Evolutionary conservation across 169 alveolate genomes (phyloP), one percentile per base, ranked within the genome.

Genomic region (Plasmodium sp.): DNA sequence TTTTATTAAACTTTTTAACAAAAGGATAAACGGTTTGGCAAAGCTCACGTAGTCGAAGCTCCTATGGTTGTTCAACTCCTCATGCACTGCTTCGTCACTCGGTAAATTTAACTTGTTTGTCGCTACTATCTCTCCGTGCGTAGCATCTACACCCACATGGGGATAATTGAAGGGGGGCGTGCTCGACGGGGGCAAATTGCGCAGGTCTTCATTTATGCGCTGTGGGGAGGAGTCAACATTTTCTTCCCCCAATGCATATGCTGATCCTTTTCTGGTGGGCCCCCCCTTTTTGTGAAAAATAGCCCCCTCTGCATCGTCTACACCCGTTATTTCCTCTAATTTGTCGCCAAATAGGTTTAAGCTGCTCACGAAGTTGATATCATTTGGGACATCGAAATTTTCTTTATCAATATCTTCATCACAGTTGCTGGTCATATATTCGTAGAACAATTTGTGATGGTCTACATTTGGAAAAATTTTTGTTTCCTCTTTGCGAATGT

Each of bases 1-100:
- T 81, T 92, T 92, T 81, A 92, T 82, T 31, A 92, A 83, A 71
- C 10, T 18, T 77, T 81, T 92, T 83, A 92, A 82, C 48, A 73
- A 48, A 81, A 1, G 58, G 58, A 82, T 72, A 72, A 81, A 92
- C 9, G 86, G 71, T 56, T 16, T 92, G 9, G 79, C 56, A 12
- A 81, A 16, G 12, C 14, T 92, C 36, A 82, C n/a, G 62, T 81
- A 73, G 18, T 39, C 31, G 10, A 18, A 41, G 5, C 18, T 14
- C n/a, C 36, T 88, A 81, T 92, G 27, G 33, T 92, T 33, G 6
- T 18, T 81, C 45, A 12, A 2, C 14, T 86, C 43, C 14, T 48
- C 22, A 84, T 71, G 58, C 51, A 31, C 83, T 48, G 51, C 1
- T 86, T 51, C 34, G 43, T n/a, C 75, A 27, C 9, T 71, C 39